Evolutionary conservation across 2,329 filamentous ascomycete species (phyloP).

Genomic region (Bipolaris cookei): DNA sequence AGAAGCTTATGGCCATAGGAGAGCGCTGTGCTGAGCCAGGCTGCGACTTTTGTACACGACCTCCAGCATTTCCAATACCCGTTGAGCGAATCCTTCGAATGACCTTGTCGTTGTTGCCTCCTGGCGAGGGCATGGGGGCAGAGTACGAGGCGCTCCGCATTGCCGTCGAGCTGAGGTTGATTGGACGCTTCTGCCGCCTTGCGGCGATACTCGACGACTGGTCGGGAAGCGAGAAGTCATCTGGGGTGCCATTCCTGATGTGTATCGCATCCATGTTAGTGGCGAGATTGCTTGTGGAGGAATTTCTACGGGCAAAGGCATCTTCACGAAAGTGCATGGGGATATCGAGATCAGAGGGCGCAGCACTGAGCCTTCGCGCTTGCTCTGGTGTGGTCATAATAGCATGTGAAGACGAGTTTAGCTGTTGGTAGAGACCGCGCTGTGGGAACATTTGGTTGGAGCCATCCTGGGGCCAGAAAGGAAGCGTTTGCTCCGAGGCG

Average conservation of each 20-base stretch:
- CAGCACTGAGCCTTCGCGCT: conserved; percentile 37
- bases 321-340: conserved; percentile 42
- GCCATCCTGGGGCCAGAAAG: conserved; percentile 37
- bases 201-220: conserved; percentile 52
- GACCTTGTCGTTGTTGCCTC: conserved; percentile 47
- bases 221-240: conserved; percentile 47
- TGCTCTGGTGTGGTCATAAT: conserved; percentile 45
- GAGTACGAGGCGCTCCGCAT: conserved; percentile 53
- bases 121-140: conserved; percentile 50
- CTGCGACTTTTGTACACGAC: conserved; percentile 56
- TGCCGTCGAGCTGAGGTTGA: conserved; percentile 49
- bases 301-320: conserved; percentile 44
- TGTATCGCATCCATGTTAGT: conserved; percentile 49
- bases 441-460: conserved; percentile 34
- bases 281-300: conserved; percentile 49
- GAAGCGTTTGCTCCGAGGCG: conserved; percentile 40
- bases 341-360: conserved; percentile 41
- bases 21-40: conserved; percentile 57
- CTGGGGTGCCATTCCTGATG: conserved; percentile 44
- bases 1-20: conserved; percentile 54
- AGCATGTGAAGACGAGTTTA: conserved; percentile 46
- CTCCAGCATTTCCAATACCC: conserved; percentile 52
- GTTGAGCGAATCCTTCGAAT: conserved; percentile 58
- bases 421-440: conserved; percentile 45
- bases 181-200: conserved; percentile 50